phyloP scores from a whole-genome alignment of 75 land plant genomes.

The Adiantum capillusveneris region DNA sequence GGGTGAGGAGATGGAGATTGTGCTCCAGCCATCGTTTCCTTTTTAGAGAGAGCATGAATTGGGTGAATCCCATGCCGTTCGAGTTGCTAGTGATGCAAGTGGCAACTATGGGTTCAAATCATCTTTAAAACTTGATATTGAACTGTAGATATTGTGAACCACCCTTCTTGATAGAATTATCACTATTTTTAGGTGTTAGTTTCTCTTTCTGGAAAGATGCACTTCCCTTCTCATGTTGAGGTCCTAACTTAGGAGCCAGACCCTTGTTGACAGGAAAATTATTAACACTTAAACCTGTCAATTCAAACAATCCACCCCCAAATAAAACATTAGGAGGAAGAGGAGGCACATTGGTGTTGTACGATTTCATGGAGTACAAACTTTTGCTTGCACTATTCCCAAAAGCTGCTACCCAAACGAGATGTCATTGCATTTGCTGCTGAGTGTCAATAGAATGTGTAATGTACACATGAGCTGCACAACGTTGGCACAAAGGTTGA shows the following conservation, averaged over 20 bases:
- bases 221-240: conserved; percentile 9
- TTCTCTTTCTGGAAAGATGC: too few species aligned
- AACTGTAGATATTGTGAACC: too few species aligned
- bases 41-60: too few species aligned
- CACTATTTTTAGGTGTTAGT: too few species aligned
- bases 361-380: conserved; percentile 12
- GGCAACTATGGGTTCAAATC: too few species aligned
- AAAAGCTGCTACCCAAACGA: conserved; percentile 20
- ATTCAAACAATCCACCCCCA: background rate
- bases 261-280: conserved; percentile 6
- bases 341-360: background rate
- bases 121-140: too few species aligned
- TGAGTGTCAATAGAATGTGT: conserved; percentile 38
- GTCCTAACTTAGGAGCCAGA: background rate
- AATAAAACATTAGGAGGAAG: background rate
- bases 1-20: too few species aligned
- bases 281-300: conserved; percentile 13
- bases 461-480: conserved; percentile 38
- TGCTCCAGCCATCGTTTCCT: too few species aligned
- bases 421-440: conserved; percentile 25
- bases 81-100: too few species aligned
- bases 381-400: conserved; percentile 21
- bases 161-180: too few species aligned
- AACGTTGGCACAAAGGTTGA: conserved; percentile 24
- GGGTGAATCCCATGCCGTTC: too few species aligned